Percentiles rank a stretch among this genome's conserved stretches.
Conservation (phyloP, 345 rosid genomes). For the Pistacia integerrima region DNA sequence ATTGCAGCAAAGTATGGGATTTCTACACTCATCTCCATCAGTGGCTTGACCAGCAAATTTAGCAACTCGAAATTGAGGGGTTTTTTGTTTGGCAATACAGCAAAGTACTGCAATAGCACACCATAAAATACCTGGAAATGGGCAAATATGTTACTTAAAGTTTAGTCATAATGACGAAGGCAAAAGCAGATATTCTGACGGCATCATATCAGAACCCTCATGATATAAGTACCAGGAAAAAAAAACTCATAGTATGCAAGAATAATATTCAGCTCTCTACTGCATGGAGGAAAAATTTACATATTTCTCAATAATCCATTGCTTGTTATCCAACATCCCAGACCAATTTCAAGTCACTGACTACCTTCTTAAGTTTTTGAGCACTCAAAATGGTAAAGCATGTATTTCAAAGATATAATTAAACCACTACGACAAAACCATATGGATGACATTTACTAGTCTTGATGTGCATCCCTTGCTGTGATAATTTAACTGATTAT, state of each 20-base stretch:
- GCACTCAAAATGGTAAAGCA: neutral
- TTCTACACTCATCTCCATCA: slow-evolving; percentile 85
- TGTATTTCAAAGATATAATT: neutral
- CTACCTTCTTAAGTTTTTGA: neutral
- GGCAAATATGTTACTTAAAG: slow-evolving; percentile 20
- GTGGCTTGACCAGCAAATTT: slow-evolving; percentile 79
- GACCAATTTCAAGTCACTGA: neutral
- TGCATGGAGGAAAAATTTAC: neutral
- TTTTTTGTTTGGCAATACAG: slow-evolving; percentile 64
- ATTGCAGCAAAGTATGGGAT: slow-evolving; percentile 96
- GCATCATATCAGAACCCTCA: neutral
- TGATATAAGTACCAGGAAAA: neutral
- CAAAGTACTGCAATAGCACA: slow-evolving; percentile 85
- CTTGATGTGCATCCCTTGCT: neutral
- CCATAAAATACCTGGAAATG: slow-evolving; percentile 85
- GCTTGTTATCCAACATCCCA: neutral
- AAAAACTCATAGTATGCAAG: neutral
- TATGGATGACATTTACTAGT: neutral
- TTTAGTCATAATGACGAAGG: slow-evolving; percentile 2
- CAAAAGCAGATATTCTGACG: slow-evolving; percentile 14
- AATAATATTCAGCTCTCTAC: neutral
- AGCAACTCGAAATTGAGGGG: slow-evolving; percentile 79
- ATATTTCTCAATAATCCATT: neutral
- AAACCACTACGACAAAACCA: neutral
- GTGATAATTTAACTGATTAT: neutral